Conservation (phyloP, 78 protist species). For the Chrysochromulina tobinii region DNA sequence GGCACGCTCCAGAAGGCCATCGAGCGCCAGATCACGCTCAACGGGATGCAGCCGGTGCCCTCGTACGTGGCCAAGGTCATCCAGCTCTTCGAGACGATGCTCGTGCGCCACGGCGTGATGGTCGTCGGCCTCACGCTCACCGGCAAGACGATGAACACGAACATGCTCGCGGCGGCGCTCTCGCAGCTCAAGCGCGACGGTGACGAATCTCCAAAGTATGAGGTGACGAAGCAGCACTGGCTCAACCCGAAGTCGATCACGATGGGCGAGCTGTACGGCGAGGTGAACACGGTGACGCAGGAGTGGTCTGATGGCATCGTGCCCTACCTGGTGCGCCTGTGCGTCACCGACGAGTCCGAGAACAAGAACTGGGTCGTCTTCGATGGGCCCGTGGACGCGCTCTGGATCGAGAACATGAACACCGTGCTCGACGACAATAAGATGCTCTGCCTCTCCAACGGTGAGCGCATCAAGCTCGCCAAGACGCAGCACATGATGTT, state of each 20-base stretch:
- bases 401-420: conserved; percentile 77
- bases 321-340: conserved; percentile 1
- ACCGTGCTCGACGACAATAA: conserved; percentile 68
- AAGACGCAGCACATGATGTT: conserved; percentile 56
- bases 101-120: conserved; percentile 87
- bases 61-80: conserved; percentile 27
- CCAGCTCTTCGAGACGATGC: conserved; percentile 74
- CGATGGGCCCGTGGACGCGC: conserved; percentile 84
- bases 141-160: conserved; percentile 60
- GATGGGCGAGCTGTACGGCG: conserved; percentile 87
- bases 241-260: conserved; percentile 82
- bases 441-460: conserved; percentile 64
- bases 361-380: conserved; percentile 69
- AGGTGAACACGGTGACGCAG: conserved; percentile 69
- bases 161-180: conserved; percentile 41
- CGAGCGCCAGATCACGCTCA: no score
- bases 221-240: background rate
- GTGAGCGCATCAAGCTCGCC: conserved; percentile 61
- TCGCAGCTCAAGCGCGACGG: conserved; percentile 21
- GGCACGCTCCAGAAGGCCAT: background rate
- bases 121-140: conserved; percentile 76
- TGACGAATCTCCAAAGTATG: background rate
- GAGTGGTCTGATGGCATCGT: conserved; percentile 93
- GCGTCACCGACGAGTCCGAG: background rate
- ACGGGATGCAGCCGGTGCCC: conserved; percentile 30